Conservation (phyloP, 2,329 filamentous ascomycete species). For the Ophiostoma australiae region DNA sequence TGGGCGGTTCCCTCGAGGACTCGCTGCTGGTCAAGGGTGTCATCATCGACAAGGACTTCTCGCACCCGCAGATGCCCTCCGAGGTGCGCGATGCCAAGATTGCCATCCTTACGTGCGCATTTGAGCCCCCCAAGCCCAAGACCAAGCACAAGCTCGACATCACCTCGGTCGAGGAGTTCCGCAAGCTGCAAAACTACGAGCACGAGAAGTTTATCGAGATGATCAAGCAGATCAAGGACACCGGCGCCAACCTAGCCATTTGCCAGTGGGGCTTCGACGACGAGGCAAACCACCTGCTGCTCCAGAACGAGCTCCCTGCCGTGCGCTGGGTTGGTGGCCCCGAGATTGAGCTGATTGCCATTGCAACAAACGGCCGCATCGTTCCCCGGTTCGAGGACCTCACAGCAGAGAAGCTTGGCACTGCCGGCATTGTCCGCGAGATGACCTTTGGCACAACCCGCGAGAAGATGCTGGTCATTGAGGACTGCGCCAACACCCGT, state of each 20-base stretch:
- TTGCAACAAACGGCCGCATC: conserved; percentile 96
- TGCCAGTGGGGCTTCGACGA: conserved; percentile 99
- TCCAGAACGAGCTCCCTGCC: conserved; percentile 92
- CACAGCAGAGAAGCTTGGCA: conserved; percentile 83
- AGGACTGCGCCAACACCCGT: conserved; percentile 96
- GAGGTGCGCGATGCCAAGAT: conserved; percentile 95
- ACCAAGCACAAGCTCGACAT: conserved; percentile 99
- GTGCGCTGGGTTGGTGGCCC: conserved; percentile 97
- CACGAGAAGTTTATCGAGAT: conserved; percentile 95
- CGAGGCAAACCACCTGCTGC: conserved; percentile 92
- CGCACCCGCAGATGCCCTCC: conserved; percentile 96
- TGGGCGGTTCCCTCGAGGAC: conserved; percentile 89
- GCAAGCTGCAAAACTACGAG: conserved; percentile 94
- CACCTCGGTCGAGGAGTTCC: conserved; percentile 94
- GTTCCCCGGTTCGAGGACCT: conserved; percentile 96
- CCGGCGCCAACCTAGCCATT: conserved; percentile 93
- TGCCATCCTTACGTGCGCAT: conserved; percentile 94
- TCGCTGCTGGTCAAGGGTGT: conserved; percentile 94
- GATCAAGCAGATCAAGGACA: conserved; percentile 97
- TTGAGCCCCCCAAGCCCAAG: conserved; percentile 98
- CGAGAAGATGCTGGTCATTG: conserved; percentile 99
- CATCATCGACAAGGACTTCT: conserved; percentile 99
- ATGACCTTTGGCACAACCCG: conserved; percentile 96
- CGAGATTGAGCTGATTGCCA: conserved; percentile 97
- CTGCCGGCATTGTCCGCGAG: conserved; percentile 82